phyloP scores from a whole-genome alignment of 257 asterid genomes.

The Fraxinus pennsylvanica region DNA sequence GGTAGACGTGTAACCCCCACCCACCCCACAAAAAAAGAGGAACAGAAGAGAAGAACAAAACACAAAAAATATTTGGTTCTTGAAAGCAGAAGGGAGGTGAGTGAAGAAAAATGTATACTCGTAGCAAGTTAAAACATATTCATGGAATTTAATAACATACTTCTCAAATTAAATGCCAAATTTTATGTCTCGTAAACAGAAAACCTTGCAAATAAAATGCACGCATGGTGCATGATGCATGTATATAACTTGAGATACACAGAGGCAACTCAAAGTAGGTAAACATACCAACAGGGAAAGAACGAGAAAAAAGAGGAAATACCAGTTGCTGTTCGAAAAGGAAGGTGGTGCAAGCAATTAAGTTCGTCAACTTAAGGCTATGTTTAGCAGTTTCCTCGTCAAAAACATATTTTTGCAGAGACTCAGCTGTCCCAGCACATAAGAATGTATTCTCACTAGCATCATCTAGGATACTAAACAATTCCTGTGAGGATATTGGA shows the following conservation, averaged over 20 bases:
- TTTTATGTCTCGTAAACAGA: neutral
- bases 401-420: constrained; percentile 69
- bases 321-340: constrained; percentile 89
- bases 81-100: neutral
- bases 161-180: neutral
- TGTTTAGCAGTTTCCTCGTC: constrained; percentile 64
- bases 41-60: neutral
- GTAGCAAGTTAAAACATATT: neutral
- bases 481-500: constrained; percentile 70
- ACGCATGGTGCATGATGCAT: neutral
- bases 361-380: constrained; percentile 71
- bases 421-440: constrained; percentile 88
- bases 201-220: constrained; percentile 7
- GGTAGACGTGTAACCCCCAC: neutral
- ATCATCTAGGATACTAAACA: constrained; percentile 83
- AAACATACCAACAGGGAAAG: constrained; percentile 3
- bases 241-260: constrained; percentile 13
- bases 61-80: neutral
- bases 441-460: constrained; percentile 93
- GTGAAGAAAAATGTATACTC: neutral
- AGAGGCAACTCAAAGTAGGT: neutral
- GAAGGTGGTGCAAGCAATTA: constrained; percentile 78
- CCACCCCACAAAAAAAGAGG: neutral
- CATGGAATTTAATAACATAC: neutral
- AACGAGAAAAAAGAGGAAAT: constrained; percentile 23